Conservation (phyloP, 768 basidiomycete genomes). For the Gelatoporia subvermispora region DNA sequence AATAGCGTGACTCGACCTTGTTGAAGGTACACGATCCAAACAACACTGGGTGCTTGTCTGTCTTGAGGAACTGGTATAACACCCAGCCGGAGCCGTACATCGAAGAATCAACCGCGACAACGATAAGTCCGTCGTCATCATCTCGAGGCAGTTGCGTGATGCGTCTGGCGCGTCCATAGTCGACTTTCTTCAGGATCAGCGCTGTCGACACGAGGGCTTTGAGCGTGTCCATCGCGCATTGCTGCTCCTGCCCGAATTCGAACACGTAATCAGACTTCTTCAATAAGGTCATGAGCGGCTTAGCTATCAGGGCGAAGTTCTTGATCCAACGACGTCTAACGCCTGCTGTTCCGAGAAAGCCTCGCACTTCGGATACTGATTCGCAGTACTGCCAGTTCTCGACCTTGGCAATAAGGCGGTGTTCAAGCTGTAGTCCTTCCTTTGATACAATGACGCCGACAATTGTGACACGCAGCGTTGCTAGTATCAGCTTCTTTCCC, state of each 20-base stretch:
- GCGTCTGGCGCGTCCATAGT: conserved; percentile 8
- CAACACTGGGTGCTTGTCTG: conserved; percentile 12
- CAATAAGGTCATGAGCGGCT: conserved; percentile 9
- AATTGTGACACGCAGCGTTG: conserved; percentile 17
- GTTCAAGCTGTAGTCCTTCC: conserved; percentile 27
- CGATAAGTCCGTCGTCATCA: conserved; percentile 1
- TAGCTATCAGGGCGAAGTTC: conserved; percentile 6
- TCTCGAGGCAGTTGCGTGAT: too few relatives aligned
- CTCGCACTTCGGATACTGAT: conserved; percentile 12
- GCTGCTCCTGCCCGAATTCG: not conserved
- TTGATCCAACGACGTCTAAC: conserved; percentile 12
- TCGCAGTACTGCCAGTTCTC: conserved; percentile 17
- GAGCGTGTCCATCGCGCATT: conserved; percentile 4
- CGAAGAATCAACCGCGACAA: conserved; percentile 21
- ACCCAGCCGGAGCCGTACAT: conserved; percentile 17
- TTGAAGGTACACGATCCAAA: conserved; percentile 39
- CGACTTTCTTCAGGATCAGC: conserved; percentile 9
- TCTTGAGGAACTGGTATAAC: conserved; percentile 17
- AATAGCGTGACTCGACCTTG: conserved; percentile 12
- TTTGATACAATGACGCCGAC: conserved; percentile 25
- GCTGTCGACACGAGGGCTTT: conserved; percentile 4
- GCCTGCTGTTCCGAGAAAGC: conserved; percentile 17
- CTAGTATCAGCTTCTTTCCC: conserved; percentile 24
- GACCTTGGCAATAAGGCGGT: conserved; percentile 21
- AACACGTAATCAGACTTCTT: conserved; percentile 8